These are phyloP conservation scores for Acer campestre DNA, from an alignment of 345 rosid genomes.

Conservation along the genomic window DNA sequence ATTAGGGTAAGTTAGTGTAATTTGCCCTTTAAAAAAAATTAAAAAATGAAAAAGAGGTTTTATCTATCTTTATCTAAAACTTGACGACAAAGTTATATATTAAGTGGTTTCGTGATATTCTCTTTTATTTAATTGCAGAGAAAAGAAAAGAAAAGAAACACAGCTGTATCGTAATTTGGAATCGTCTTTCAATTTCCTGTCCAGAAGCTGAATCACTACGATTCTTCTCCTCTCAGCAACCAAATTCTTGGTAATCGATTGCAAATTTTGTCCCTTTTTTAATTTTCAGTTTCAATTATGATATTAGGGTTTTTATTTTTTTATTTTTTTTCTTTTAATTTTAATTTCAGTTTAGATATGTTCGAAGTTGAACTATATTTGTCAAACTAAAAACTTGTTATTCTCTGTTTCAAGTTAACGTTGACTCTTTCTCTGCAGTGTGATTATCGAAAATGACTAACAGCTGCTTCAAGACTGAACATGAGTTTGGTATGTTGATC, in stretches of 20 bases:
- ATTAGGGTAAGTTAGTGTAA: no score
- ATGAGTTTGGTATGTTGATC: constrained; percentile 56
- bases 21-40: no score
- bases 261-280: neutral
- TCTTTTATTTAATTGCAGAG: neutral
- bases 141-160: neutral
- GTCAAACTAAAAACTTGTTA: neutral
- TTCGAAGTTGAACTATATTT: neutral
- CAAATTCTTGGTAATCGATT: neutral
- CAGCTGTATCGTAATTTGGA: neutral
- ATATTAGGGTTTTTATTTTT: neutral
- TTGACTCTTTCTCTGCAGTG: constrained; percentile 17
- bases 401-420: neutral
- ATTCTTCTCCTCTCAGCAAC: neutral
- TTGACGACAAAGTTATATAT: neutral
- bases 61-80: neutral
- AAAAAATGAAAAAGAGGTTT: neutral
- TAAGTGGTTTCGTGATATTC: no score
- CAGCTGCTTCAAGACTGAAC: constrained; percentile 65
- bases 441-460: constrained; percentile 42
- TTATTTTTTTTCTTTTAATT: neutral
- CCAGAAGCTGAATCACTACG: neutral
- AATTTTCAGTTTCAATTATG: neutral
- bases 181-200: neutral
- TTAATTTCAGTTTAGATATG: neutral